A percentile compares a stretch with the other conserved stretches of the same genome.
These are phyloP conservation scores for Aspergillus cristatus DNA, from an alignment of 495 filamentous ascomycete species.

Conservation along the genomic window DNA sequence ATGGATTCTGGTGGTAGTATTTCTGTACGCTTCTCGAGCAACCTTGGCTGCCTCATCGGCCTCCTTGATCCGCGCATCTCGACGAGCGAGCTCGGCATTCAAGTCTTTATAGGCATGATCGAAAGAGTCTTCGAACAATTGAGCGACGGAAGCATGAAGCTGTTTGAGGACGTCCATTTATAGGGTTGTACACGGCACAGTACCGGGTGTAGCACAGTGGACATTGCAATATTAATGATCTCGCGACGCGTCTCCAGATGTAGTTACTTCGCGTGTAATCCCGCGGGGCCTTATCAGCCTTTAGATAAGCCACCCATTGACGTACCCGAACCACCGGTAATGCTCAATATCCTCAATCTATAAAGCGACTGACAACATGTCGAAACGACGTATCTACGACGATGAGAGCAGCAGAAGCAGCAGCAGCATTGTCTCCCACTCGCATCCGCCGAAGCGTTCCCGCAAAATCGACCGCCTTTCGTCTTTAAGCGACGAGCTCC, in stretches of 20 bases:
- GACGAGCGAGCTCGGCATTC: slow-evolving; percentile 14
- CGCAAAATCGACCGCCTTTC: slow-evolving; percentile 45
- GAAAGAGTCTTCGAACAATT: slow-evolving; percentile 22
- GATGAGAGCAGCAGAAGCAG: slow-evolving; percentile 9
- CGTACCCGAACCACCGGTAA: no score
- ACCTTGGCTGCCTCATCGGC: slow-evolving; percentile 12
- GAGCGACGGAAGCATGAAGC: slow-evolving; percentile 24
- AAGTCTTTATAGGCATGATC: slow-evolving; percentile 22
- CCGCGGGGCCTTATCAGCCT: neutral
- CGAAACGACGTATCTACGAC: slow-evolving; percentile 25
- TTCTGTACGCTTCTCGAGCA: slow-evolving; percentile 16
- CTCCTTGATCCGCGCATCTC: slow-evolving; percentile 13
- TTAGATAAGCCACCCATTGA: slow-evolving; percentile 5
- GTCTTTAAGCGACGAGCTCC: slow-evolving; percentile 74
- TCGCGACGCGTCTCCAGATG: no score
- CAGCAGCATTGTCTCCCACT: no score
- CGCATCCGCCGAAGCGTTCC: no score
- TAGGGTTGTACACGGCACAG: neutral
- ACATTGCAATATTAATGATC: no score
- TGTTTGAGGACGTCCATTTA: slow-evolving; percentile 31
- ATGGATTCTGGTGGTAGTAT: slow-evolving; percentile 10
- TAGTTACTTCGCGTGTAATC: neutral
- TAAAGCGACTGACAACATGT: slow-evolving; percentile 20
- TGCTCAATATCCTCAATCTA: neutral
- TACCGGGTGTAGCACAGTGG: no score